These are phyloP conservation scores for Metschnikowia cubensis DNA, from an alignment of 805 yeast genomes.

Conservation along the genomic window DNA sequence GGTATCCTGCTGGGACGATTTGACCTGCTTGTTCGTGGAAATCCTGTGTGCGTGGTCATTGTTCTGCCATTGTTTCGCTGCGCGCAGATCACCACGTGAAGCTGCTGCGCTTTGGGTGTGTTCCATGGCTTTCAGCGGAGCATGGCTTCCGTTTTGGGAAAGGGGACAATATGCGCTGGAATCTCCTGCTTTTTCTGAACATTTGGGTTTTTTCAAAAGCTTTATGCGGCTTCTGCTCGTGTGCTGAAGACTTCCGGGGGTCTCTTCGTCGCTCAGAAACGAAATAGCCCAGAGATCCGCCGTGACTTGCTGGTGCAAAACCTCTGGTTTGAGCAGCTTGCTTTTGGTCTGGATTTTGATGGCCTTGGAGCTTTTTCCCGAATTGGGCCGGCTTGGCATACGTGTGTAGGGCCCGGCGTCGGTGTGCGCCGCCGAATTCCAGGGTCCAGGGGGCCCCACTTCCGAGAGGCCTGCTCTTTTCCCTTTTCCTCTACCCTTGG, in stretches of 20 bases:
- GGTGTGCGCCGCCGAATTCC: no score
- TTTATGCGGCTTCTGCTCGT: not conserved
- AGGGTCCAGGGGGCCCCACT: no score
- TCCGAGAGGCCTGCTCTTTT: no score
- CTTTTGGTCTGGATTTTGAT: not conserved
- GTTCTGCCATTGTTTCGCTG: constrained; percentile 4
- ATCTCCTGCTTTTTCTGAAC: not conserved
- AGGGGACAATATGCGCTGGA: no score
- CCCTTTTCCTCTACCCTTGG: no score
- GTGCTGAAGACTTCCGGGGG: not conserved
- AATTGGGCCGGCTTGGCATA: no score
- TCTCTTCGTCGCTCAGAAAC: constrained; percentile 27
- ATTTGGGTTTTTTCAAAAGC: not conserved
- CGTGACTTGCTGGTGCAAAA: constrained; percentile 21
- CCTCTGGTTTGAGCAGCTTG: not conserved
- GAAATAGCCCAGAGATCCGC: constrained; percentile 25
- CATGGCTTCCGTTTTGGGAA: no score
- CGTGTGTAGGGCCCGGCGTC: no score
- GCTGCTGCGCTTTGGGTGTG: not conserved
- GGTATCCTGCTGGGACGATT: not conserved
- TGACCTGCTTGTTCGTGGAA: not conserved
- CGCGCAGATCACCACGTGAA: constrained; percentile 2
- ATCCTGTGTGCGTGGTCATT: no score
- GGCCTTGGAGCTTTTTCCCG: not conserved
- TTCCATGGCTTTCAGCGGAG: no score